A percentile compares a stretch with the other conserved stretches of the same genome.
These are phyloP conservation scores for Penicillium brevicompactum DNA, from an alignment of 2,329 filamentous ascomycete genomes.

Conservation along the genomic window DNA sequence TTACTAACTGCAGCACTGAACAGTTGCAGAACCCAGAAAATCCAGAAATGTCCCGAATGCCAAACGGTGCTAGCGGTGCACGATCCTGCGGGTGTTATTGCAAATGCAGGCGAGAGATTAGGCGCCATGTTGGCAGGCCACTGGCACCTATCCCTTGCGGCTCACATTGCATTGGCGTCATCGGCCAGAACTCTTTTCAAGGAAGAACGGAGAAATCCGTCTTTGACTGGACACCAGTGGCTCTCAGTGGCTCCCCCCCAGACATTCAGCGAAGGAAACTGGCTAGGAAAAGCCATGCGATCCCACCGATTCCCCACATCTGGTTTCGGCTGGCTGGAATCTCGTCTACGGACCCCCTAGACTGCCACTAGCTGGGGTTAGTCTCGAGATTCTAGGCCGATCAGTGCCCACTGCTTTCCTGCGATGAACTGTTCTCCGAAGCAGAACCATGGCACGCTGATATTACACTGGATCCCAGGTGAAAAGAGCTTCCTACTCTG, in stretches of 20 bases:
- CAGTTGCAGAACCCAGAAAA: too few species aligned
- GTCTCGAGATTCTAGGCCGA: constrained; percentile 24
- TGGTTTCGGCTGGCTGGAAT: constrained; percentile 27
- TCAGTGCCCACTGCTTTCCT: constrained; percentile 25
- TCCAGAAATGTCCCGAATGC: constrained; percentile 5
- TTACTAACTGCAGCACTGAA: too few species aligned
- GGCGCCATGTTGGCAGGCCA: constrained; percentile 9
- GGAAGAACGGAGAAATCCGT: constrained; percentile 23
- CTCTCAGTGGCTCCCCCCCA: neutral
- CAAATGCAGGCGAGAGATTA: constrained; percentile 9
- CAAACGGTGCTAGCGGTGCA: constrained; percentile 7
- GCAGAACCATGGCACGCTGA: constrained; percentile 6
- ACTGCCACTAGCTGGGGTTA: constrained; percentile 13
- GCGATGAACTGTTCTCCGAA: constrained; percentile 17
- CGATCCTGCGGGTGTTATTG: constrained; percentile 15
- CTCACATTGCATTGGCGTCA: constrained; percentile 24
- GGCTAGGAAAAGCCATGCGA: constrained; percentile 18
- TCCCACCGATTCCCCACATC: constrained; percentile 23
- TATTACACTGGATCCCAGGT: neutral
- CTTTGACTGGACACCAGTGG: constrained; percentile 6
- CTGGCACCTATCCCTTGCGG: constrained; percentile 24
- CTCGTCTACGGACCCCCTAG: constrained; percentile 16
- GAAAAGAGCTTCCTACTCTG: neutral
- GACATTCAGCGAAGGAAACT: constrained; percentile 11
- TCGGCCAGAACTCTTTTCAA: constrained; percentile 11